Evolutionary conservation across 345 rosid genomes (phyloP).

Genomic region (Eucalyptus erythrocorys): DNA sequence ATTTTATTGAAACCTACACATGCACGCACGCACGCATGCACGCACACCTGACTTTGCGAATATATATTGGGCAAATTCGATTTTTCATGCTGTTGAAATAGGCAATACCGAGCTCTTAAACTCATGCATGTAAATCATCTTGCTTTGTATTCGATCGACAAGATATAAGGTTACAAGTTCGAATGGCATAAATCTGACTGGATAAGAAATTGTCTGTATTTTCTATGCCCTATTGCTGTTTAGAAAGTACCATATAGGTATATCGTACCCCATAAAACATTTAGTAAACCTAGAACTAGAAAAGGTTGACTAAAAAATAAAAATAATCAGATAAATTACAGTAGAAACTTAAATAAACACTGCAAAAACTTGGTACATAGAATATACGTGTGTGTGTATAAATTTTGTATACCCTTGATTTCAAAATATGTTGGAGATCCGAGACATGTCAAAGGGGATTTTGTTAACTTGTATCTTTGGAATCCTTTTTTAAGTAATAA

Average conservation of each 20-base stretch:
- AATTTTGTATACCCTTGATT: not conserved
- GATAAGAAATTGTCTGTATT: not conserved
- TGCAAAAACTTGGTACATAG: not conserved
- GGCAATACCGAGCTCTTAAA: not conserved
- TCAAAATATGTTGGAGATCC: not conserved
- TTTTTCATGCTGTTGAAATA: not conserved
- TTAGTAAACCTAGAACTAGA: not conserved
- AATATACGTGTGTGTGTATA: not conserved
- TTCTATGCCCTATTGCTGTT: not conserved
- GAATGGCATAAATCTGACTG: not conserved
- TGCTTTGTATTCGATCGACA: not conserved
- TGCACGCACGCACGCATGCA: rapidly evolving
- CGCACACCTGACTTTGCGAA: not conserved
- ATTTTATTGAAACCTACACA: not conserved
- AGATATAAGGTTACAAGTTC: not conserved
- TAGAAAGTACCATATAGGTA: not conserved
- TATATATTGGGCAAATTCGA: not conserved
- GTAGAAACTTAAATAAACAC: not conserved
- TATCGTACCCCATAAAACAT: not conserved
- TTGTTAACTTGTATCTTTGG: not conserved
- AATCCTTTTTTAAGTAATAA: not conserved
- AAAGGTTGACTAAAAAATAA: not conserved
- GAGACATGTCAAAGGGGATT: not conserved
- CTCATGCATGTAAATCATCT: not conserved
- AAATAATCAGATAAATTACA: not conserved